Evolutionary conservation across 2,329 filamentous ascomycete genomes (phyloP), one percentile per base, ranked within the genome.

Genomic region (Sclerotinia spermophila): DNA sequence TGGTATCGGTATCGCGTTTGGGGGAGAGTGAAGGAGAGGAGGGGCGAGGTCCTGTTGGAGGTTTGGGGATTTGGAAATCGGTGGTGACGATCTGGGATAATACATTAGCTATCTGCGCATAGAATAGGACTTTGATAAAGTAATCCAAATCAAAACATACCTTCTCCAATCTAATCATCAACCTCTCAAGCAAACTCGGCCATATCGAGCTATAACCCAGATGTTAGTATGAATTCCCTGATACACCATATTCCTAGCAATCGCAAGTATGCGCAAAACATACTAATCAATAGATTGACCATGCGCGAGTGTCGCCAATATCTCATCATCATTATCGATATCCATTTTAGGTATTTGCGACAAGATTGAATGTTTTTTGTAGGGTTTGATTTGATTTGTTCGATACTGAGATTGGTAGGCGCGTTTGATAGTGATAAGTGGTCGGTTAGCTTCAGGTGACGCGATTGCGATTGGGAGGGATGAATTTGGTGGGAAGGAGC

Each of bases 251-350:
- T 30, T 66, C 10, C 62, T 38, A 27, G 35, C 33, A 19, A 53
- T 30, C 21, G 42, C 3, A 55, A 42, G 60, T 35, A 40, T 64
- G 58, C 58, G 62, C 48, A 45, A 56, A 72, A 78, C 86, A 80
- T 81, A 90, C 88, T 83, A 84, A 76, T 88, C 84, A 73, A 89
- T 84, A 27, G 81, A 75, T 30, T 82, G 84, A 73, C 87, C 87
- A 27, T 81, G 78, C 33, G 87, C 86, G 74, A 88, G 81, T 71
- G 74, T 81, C 73, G 66, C 61, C 17, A 79, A 64, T 30, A 78
- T 68, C 55, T 77, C 74, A 67, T 86, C 84, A 73, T 86, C 86
- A 59, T 56, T 66, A 73, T 89, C 87, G 48, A 85, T 82, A 70
- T 88, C 86, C 86, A 89, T 89, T 74, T 76, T 82, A 73, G 55